Base-by-base conservation (phyloP, 2,329 filamentous ascomycete species). In the Pseudocercospora pini-densiflorae region DNA sequence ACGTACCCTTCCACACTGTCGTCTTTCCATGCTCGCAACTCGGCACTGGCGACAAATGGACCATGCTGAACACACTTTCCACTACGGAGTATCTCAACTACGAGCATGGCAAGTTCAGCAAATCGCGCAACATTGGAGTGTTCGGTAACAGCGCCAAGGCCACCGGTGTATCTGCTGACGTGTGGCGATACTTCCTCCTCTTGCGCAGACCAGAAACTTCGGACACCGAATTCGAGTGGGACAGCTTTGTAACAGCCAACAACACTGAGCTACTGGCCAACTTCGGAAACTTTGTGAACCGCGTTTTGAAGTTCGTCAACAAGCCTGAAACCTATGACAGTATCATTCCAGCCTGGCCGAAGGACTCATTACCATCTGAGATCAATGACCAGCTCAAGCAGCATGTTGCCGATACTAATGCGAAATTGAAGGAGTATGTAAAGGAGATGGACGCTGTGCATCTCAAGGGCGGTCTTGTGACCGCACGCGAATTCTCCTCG, bases 161-260 rank as follows among this genome's bases (percentile, higher is more conserved):
- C 63, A 97, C 93, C 8, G 93, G 93, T 21, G 87, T 97, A 19
- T 87, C 90, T 16, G 84, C 93, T 0, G 92, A 94, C 69, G 92
- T 97, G n/a, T 97, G 93, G 92, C 86, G 94, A 71, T 97, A 94
- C 81, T 97, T 95, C 81, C 87, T 97, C 23, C 85, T 97, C 43
- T 91, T 93, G 53, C 90, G 92, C 78, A 88, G 94, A 64, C 94
- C 94, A 0, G 94, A 97, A 79, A 90, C 89, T 10, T 88, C 90
- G 60, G 94, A 97, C 77, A 91, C 92, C 0, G 92, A 97, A 76
- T 97, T 97, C 78, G 91, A 94, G 77, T 97, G 93, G 93, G 87
- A 87, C 65, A 86, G 90, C 54, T 96, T 97, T 80, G 90, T 95
- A 68, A 86, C 89, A 40, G 85, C 87, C 72, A 97, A 97, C 85